Evolutionary conservation across 2,329 filamentous ascomycete genomes (phyloP), one percentile per base, ranked within the genome.

Genomic region (Bertia moriformis): DNA sequence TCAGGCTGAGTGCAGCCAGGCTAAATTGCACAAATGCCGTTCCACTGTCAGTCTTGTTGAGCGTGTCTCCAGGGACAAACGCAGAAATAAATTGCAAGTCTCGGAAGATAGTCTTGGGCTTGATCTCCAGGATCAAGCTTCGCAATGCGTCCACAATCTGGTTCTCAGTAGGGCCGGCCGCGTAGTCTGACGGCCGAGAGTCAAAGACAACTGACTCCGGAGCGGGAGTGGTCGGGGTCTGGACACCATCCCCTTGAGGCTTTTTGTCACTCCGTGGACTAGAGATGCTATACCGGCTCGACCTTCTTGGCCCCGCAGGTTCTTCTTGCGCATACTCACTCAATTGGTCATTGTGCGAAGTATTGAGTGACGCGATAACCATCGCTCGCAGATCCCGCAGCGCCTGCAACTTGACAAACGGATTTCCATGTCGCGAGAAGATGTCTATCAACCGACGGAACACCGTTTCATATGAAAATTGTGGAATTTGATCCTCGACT

Each of bases 1-100:
- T 79, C 37, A 78, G 59, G 18, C 69, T 66, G 10, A 77, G 59
- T 7, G 73, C 71, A 2, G 75, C 75, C 14, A 78, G 62, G 4
- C 71, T 71, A 38, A 75, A 72, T 45, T 78, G 72, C 58, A 74
- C 65, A 51, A 80, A 79, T 1, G 74, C 72, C 39, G 71, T 73
- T 20, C 73, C 73, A 39, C 66, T 63, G 14, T 71, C 66, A 3
- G 66, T 69, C 48, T 69, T 69, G 55, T 74, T 72, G 12, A 79
- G 58, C 33, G 67, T 67, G 10, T 69, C 61, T 4, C 66, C 61
- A 1, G 73, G 70, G 3, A 77, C 63, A 44, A 79, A 74, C 0
- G 73, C 68, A 3, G 74, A 71, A 43, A 79, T 75, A 51, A 69
- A 67, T 41, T 68, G 65, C 24, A 68, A 49, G 44, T 68, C 65